A percentile compares a stretch with the other conserved stretches of the same genome.
Evolutionary conservation across 176 grass and related monocot genomes (phyloP).

Genomic region (Avena sativa): DNA sequence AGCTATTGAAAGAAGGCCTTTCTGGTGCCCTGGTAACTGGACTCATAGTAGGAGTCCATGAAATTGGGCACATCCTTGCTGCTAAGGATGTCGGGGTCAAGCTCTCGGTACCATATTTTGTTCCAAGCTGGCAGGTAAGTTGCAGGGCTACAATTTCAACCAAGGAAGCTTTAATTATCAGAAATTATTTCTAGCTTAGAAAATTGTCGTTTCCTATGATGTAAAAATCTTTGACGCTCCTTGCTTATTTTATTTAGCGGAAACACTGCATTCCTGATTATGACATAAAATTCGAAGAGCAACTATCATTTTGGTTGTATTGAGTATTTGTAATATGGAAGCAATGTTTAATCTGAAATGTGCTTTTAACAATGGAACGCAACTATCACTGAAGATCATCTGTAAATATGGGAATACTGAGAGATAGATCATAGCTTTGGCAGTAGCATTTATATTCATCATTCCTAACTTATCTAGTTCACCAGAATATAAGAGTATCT

Average conservation of each 20-base stretch:
- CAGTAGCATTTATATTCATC: not conserved
- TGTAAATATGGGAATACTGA: not conserved
- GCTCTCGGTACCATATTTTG: conserved; percentile 92
- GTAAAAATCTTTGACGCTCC: not conserved
- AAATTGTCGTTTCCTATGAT: not conserved
- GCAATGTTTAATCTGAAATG: not conserved
- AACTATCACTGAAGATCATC: conserved; percentile 8
- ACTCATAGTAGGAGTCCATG: conserved; percentile 81
- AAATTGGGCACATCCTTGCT: conserved; percentile 86
- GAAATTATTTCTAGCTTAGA: not conserved
- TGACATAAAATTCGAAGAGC: not conserved
- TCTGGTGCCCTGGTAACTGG: conserved; percentile 78
- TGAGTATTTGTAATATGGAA: conserved; percentile 1
- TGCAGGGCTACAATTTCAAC: conserved; percentile 23
- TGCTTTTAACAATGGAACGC: not conserved
- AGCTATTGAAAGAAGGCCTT: conserved; percentile 84
- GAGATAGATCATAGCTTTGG: conserved; percentile 8
- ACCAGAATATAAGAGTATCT: not conserved
- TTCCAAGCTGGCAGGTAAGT: conserved; percentile 99
- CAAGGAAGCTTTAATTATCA: conserved; percentile 1
- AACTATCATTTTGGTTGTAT: not conserved
- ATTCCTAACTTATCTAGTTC: not conserved
- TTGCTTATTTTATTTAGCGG: conserved; percentile 7
- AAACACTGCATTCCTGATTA: not conserved
- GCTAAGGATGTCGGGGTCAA: conserved; percentile 89